Percentiles rank a stretch among this genome's conserved stretches.
These are phyloP conservation scores for Cladosporium colombiae DNA, from an alignment of 2,329 filamentous ascomycete genomes.

Conservation along the genomic window DNA sequence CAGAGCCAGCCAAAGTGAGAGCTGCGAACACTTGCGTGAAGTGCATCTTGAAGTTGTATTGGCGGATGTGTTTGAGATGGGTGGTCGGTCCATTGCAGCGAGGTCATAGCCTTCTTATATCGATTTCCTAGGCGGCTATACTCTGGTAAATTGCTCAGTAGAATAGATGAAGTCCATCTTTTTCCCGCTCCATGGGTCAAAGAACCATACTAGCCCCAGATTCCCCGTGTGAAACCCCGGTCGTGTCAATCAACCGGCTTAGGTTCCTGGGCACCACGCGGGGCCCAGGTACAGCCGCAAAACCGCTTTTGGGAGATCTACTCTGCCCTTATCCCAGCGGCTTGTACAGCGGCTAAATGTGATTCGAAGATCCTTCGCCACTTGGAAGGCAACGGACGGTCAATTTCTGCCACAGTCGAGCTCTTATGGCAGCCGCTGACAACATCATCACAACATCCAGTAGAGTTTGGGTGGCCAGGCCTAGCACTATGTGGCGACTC, in stretches of 20 bases:
- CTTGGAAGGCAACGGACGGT: not conserved
- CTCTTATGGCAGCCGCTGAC: not conserved
- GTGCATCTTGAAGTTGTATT: slow-evolving; percentile 12
- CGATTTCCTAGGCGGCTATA: slow-evolving; percentile 7
- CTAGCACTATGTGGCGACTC: not conserved
- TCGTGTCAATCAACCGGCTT: slow-evolving; percentile 17
- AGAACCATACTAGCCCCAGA: slow-evolving; percentile 8
- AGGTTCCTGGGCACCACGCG: slow-evolving; percentile 18
- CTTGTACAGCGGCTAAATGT: slow-evolving; percentile 15
- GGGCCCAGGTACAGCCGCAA: slow-evolving; percentile 11
- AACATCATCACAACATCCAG: not conserved
- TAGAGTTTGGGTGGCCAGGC: not conserved
- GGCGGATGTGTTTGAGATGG: not conserved
- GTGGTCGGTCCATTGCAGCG: not conserved
- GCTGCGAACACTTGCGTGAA: slow-evolving; percentile 14
- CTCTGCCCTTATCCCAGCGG: too few species aligned
- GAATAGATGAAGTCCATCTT: slow-evolving; percentile 12
- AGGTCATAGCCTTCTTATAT: not conserved
- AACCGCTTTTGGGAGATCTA: slow-evolving; percentile 5
- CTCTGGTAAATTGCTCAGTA: slow-evolving; percentile 13
- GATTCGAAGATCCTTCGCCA: not conserved
- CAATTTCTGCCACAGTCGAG: not conserved
- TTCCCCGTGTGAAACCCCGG: slow-evolving; percentile 12
- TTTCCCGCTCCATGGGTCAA: slow-evolving; percentile 16
- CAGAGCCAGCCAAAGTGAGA: slow-evolving; percentile 13